Evolutionary conservation across 192 early-diverging fungal species (phyloP), one percentile per base, ranked within the genome.

Genomic region (Mortierella claussenii): DNA sequence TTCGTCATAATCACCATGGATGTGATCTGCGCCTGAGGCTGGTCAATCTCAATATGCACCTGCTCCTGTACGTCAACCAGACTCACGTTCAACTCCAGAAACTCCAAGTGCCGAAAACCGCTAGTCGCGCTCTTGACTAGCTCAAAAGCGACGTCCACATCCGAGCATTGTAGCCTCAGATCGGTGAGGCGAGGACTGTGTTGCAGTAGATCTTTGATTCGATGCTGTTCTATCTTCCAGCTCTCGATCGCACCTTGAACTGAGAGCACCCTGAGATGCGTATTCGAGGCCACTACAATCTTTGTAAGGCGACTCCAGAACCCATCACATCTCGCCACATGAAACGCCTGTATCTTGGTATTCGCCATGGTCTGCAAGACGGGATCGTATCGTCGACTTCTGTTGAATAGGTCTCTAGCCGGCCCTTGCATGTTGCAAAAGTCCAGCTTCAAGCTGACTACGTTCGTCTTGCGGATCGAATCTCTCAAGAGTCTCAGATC

Each of bases 291-390:
- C 2, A 59, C 4, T 3, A 32, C 6, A 4, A 34, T 50, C 37
- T 69, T 69, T 17, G 47, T 55, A 18, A 61, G 31, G 33, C 68
- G 27, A 24, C 42, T 55, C 68, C 68, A 69, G 40, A 69, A 69
- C 2, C 51, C 50, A 26, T 69, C 68, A 40, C 68, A 69, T 3
- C 59, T 2, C 32, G 24, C 34, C 13, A 69, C 17, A 47, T 37
- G 24, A 0, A 69, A 23, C 2, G 52, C 13, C 45, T 69, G 68
- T 1, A 67, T 34, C 55, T 52, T 67, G 1, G 58, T 42, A 31
- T 69, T 52, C 5, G 31, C 58, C 50, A 69, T 60, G 18, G 61
- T 69, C 26, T 69, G 68, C 37, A 69, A 21, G 21, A 69, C 27
- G 2, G 68, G 68, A 28, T 69, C 68, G 21, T 33, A 69, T 36